Evolutionary conservation across 805 yeast species (phyloP).

Genomic region (Barnettozyma sucrosica): DNA sequence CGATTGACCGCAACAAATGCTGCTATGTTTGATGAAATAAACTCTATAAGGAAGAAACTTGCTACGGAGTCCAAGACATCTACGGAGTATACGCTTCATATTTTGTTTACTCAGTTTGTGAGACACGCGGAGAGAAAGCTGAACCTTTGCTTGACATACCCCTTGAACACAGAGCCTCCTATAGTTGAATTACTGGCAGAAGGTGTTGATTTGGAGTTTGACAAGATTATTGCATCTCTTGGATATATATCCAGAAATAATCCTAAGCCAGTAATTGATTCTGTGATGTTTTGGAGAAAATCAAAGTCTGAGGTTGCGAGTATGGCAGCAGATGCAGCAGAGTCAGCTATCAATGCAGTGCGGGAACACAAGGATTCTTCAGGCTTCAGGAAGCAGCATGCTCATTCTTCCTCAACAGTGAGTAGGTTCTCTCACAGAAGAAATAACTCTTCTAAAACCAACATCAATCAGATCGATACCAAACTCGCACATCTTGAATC

Average conservation of each 20-base stretch:
- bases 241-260: conserved; percentile 87
- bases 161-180: conserved; percentile 70
- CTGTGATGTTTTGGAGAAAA: conserved; percentile 97
- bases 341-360: conserved; percentile 29
- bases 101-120: conserved; percentile 91
- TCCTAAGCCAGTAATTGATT: conserved; percentile 94
- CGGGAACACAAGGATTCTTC: conserved; percentile 29
- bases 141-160: conserved; percentile 58
- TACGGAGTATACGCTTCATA: conserved; percentile 89
- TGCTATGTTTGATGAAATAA: conserved; percentile 20
- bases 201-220: conserved; percentile 83
- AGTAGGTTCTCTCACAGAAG: conserved; percentile 40
- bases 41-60: conserved; percentile 30
- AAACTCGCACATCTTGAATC: conserved; percentile 43
- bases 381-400: conserved; percentile 23
- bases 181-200: conserved; percentile 72
- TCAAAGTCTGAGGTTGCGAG: conserved; percentile 84
- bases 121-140: conserved; percentile 88
- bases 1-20: conserved; percentile 19
- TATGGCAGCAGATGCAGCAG: conserved; percentile 49
- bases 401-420: conserved; percentile 28
- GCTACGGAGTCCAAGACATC: conserved; percentile 62
- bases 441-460: conserved; percentile 43
- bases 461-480: conserved; percentile 43
- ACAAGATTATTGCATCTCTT: conserved; percentile 74